Conservation (phyloP, 2,329 filamentous ascomycete species). For the Penicillium occitanis region DNA sequence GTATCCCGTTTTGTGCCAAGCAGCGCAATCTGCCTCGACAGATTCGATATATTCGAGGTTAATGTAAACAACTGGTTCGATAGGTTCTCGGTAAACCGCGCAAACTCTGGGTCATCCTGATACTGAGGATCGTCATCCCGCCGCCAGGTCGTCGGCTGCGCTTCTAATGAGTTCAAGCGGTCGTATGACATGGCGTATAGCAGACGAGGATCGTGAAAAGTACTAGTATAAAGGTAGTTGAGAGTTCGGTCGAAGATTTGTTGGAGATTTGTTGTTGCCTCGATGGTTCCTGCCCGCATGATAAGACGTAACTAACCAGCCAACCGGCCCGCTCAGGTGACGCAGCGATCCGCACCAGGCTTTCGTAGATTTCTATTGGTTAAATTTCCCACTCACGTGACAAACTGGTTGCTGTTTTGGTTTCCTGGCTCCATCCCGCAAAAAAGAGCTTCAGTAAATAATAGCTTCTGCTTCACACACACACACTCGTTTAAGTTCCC, state of each 20-base stretch:
- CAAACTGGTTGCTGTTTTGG: slow-evolving; percentile 23
- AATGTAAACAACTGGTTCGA: slow-evolving; percentile 88
- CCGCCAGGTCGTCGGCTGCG: slow-evolving; percentile 68
- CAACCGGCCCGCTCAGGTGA: slow-evolving; percentile 18
- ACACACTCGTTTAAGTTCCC: slow-evolving; percentile 8
- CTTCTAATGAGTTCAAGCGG: slow-evolving; percentile 78
- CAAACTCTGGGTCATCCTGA: slow-evolving; percentile 89
- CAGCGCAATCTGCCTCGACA: slow-evolving; percentile 79
- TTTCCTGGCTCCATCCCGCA: slow-evolving; percentile 16
- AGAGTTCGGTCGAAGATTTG: not conserved
- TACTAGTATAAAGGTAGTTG: not conserved
- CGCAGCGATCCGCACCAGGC: slow-evolving; percentile 12
- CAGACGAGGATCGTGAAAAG: not conserved
- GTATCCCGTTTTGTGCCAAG: slow-evolving; percentile 90
- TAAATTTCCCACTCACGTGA: slow-evolving; percentile 12
- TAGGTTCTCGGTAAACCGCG: slow-evolving; percentile 74
- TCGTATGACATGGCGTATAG: slow-evolving; percentile 79
- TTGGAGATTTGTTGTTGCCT: slow-evolving; percentile 21
- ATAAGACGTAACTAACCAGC: slow-evolving; percentile 19
- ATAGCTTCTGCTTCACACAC: slow-evolving; percentile 14
- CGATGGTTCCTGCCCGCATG: slow-evolving; percentile 11
- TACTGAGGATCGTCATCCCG: slow-evolving; percentile 72
- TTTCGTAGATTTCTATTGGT: not conserved
- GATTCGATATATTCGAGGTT: slow-evolving; percentile 80
- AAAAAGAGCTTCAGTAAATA: slow-evolving; percentile 19